phyloP scores from a whole-genome alignment of 2,329 filamentous ascomycete genomes.

The Scedosporium boydii region DNA sequence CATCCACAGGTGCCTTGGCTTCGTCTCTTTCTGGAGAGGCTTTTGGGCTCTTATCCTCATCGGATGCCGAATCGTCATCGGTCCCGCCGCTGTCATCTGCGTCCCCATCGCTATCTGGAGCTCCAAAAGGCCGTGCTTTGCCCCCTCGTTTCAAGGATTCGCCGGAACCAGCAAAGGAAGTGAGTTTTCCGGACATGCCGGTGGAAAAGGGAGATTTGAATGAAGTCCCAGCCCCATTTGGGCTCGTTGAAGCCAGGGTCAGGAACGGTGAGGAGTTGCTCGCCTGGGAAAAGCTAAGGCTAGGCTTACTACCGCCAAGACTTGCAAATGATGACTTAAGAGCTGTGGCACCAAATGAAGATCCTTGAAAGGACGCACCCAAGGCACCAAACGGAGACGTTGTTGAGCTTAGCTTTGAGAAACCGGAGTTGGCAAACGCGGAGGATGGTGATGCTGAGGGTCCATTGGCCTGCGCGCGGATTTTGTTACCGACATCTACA shows the following conservation, averaged over 20 bases:
- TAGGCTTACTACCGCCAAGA: constrained; percentile 21
- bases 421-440: constrained; percentile 55
- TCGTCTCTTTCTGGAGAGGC: constrained; percentile 47
- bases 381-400: constrained; percentile 56
- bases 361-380: constrained; percentile 33
- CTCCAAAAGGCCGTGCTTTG: constrained; percentile 65
- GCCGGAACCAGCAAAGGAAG: constrained; percentile 53
- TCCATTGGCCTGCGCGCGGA: constrained; percentile 17
- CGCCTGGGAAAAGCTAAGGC: constrained; percentile 37
- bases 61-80: constrained; percentile 28
- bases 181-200: constrained; percentile 30
- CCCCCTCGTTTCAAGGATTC: constrained; percentile 46
- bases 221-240: constrained; percentile 23
- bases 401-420: constrained; percentile 54
- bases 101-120: constrained; percentile 57
- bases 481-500: constrained; percentile 6
- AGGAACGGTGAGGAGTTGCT: constrained; percentile 37
- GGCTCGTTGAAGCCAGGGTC: constrained; percentile 25
- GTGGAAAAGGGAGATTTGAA: constrained; percentile 52
- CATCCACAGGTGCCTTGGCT: constrained; percentile 35
- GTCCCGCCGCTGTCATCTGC: constrained; percentile 29
- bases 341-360: constrained; percentile 38
- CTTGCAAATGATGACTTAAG: constrained; percentile 21
- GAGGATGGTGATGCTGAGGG: constrained; percentile 44
- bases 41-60: constrained; percentile 35